Evolutionary conservation across 1,284 basidiomycete genomes (phyloP), one percentile per base, ranked within the genome.

Genomic region (Crepidotus sp.): DNA sequence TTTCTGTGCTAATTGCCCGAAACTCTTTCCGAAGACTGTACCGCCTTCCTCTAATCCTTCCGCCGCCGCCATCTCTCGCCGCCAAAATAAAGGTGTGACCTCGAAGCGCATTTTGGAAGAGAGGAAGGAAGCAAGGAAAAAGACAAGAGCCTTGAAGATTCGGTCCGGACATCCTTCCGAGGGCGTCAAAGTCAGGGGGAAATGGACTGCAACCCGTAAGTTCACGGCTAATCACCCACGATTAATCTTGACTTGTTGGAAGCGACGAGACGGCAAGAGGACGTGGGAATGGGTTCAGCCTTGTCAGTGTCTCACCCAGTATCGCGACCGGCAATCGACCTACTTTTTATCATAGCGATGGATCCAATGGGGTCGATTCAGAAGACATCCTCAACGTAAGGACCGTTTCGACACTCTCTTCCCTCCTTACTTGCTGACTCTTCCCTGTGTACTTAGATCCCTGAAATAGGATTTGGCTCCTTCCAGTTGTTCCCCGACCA

Each of bases 401-500:
- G 9, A 10, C 17, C 15, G 4, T 31, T 21, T 7, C n/a, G 15
- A 4, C n/a, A 15, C 29, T 31, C 27, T 7, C n/a, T n/a, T 39
- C 0, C 3, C 15, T 6, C 36, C 4, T 32, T 14, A 9, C 10
- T 25, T 6, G 6, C 11, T 40, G 22, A 40, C n/a, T 29, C 11
- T n/a, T 3, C 3, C n/a, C n/a, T 27, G 14, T 31, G 10, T 14
- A n/a, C n/a, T n/a, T n/a, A 66, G 54, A 75, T 76, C 47, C 73
- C 74, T 0, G 19, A 69, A 11, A 73, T 83, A 50, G 71, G 68
- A 15, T 80, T 78, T 50, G 63, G 68, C 27, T 66, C 74, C 17
- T 79, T 80, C 67, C 76, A 74, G 50, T 53, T 81, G 13, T 80
- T 83, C 67, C 80, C 81, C 15, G 79, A 83, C 56, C 80, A 83